phyloP scores from a whole-genome alignment of 306 rosid species.

The Castanea mollissima region DNA sequence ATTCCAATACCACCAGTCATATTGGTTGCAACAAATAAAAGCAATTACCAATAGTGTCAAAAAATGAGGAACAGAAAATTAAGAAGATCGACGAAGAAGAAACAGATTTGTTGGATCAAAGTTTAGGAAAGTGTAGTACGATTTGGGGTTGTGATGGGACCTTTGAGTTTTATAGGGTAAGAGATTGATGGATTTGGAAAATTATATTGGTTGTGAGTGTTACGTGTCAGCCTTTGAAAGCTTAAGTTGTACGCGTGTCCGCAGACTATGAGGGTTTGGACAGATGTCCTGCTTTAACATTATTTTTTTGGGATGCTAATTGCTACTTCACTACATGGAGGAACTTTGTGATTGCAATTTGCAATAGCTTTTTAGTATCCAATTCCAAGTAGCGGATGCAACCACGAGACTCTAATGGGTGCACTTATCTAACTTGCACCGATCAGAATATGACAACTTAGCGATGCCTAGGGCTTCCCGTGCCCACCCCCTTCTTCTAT shows the following conservation, averaged over 20 bases:
- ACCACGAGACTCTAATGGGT: too few species aligned
- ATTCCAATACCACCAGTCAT: slow-evolving; percentile 41
- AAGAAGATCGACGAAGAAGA: background rate
- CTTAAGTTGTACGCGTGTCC: background rate
- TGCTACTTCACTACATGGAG: too few species aligned
- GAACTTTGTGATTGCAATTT: background rate
- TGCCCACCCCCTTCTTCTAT: too few species aligned
- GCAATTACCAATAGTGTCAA: background rate
- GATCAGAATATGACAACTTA: too few species aligned
- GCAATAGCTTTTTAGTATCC: background rate
- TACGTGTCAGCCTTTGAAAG: slow-evolving; percentile 14
- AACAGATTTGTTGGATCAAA: background rate
- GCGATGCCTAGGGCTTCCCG: too few species aligned
- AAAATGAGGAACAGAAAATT: background rate
- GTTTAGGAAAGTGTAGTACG: background rate
- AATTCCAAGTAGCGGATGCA: too few species aligned
- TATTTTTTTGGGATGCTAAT: too few species aligned
- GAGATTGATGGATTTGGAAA: background rate
- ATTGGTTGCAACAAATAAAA: background rate
- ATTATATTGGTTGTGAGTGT: background rate
- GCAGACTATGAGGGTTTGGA: too few species aligned
- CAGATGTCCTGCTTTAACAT: too few species aligned
- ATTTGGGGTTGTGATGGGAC: background rate
- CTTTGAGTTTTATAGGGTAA: background rate
- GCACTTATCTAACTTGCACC: too few species aligned